Evolutionary conservation across 305 asterid genomes (phyloP), one percentile per base, ranked within the genome.

Genomic region (Rubia balearica): DNA sequence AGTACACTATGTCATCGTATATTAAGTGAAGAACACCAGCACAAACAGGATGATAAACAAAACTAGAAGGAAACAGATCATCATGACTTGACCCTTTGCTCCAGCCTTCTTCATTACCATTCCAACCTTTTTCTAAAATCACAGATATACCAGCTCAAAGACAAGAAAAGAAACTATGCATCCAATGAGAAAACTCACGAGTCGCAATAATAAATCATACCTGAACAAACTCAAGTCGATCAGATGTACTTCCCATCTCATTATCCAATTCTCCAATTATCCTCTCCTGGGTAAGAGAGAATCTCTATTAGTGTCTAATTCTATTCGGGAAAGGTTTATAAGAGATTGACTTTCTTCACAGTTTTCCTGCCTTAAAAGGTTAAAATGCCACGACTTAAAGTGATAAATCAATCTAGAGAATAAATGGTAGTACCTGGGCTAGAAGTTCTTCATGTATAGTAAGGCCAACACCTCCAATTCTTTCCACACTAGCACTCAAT

Each of bases 201-300:
- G 56, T 49, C 21, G 17, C 21, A 49, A 16, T 49, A 49, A 49
- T 49, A 49, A 49, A 49, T 49, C 56, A 40, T 63, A 91, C 99
- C 98, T 94, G 98, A 82, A 94, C 97, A 78, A 94, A 94, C 73
- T 94, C 99, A 46, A 94, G 98, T 75, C 99, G 98, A 64, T 86
- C 89, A 62, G 99, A 87, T 43, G 98, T 94, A 82, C 89, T 84
- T 75, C 91, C 99, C 98, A 91, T 89, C 82, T 91, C 99, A 33
- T 74, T 80, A 77, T 89, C 98, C 83, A 94, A 74, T 7, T 94
- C 97, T 78, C 80, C 92, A 2, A 94, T 68, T 61, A 94, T 88
- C 79, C 82, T 91, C 77, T 91, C 99, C 99, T 91, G 88, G 70
- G 72, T 22, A 62, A 17, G 22, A 51, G 36, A 24, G 61, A 12